phyloP scores from a whole-genome alignment of 306 rosid genomes.

The Amphicarpaea edgeworthii region DNA sequence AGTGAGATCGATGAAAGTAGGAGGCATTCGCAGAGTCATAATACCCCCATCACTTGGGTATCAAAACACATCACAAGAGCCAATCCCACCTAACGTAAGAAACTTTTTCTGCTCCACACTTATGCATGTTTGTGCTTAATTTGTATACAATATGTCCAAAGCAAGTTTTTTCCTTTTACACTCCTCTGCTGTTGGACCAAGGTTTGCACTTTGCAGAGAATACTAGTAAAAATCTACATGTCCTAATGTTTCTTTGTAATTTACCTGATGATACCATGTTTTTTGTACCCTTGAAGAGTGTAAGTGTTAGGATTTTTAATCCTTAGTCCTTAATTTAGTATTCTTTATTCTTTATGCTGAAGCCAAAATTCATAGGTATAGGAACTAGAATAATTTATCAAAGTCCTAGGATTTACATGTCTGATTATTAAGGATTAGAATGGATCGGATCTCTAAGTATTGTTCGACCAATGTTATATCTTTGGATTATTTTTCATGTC shows the following conservation, averaged over 20 bases:
- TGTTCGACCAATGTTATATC: too few species aligned
- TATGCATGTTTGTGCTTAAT: slow-evolving; percentile 19
- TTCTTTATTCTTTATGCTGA: too few species aligned
- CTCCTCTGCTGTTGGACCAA: neutral
- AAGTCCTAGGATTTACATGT: too few species aligned
- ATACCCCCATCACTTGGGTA: slow-evolving; percentile 96
- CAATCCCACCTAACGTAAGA: slow-evolving; percentile 88
- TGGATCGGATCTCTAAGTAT: too few species aligned
- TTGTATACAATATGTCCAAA: neutral
- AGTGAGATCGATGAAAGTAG: slow-evolving; percentile 87
- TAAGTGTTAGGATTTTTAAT: too few species aligned
- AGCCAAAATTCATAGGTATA: too few species aligned
- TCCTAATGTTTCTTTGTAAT: neutral
- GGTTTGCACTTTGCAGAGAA: slow-evolving; percentile 16
- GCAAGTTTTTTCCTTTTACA: neutral
- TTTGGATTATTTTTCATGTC: neutral
- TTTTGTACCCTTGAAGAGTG: neutral
- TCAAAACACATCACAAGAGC: slow-evolving; percentile 89
- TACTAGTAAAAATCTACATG: neutral
- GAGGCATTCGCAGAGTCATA: slow-evolving; percentile 79
- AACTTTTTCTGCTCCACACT: slow-evolving; percentile 26
- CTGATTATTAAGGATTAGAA: too few species aligned
- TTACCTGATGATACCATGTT: neutral
- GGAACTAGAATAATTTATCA: too few species aligned
- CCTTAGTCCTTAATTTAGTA: too few species aligned